A percentile compares a stretch with the other conserved stretches of the same genome.
Evolutionary conservation across 192 early-diverging fungal species (phyloP).

Genomic region (Phycomyces blakesleeanus): DNA sequence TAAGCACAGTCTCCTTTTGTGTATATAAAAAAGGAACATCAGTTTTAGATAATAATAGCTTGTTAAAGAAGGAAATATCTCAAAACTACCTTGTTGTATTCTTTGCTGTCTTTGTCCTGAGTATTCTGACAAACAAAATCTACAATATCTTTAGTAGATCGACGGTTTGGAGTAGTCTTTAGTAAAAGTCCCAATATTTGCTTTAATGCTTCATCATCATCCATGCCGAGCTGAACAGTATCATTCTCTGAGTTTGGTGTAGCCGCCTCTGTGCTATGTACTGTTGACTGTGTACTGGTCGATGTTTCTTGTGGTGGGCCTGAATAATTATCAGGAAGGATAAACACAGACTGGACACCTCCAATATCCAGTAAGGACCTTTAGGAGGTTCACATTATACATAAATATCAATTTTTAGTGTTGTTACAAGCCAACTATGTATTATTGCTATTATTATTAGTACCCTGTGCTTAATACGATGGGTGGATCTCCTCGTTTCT

Average conservation of each 20-base stretch:
- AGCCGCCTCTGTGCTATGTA: neutral
- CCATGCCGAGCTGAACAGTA: neutral
- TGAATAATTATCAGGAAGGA: neutral
- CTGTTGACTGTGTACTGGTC: neutral
- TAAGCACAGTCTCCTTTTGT: neutral
- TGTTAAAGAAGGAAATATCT: no score
- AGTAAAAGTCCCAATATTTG: no score
- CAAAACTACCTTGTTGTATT: no score
- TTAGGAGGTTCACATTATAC: no score
- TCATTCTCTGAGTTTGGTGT: neutral
- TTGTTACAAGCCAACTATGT: neutral
- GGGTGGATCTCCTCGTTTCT: conserved; percentile 16
- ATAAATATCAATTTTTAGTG: no score
- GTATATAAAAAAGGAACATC: neutral
- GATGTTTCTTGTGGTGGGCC: neutral
- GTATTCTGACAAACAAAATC: no score
- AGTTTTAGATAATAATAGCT: neutral
- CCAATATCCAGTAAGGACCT: neutral
- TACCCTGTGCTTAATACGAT: conserved; percentile 19
- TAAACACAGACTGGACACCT: neutral
- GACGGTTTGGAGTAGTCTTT: no score
- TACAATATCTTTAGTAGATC: no score
- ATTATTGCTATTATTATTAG: no score
- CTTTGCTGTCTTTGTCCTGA: no score
- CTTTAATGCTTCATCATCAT: neutral